These are phyloP conservation scores for Starmerella roubikii DNA, from an alignment of 805 yeast species.

Conservation along the genomic window DNA sequence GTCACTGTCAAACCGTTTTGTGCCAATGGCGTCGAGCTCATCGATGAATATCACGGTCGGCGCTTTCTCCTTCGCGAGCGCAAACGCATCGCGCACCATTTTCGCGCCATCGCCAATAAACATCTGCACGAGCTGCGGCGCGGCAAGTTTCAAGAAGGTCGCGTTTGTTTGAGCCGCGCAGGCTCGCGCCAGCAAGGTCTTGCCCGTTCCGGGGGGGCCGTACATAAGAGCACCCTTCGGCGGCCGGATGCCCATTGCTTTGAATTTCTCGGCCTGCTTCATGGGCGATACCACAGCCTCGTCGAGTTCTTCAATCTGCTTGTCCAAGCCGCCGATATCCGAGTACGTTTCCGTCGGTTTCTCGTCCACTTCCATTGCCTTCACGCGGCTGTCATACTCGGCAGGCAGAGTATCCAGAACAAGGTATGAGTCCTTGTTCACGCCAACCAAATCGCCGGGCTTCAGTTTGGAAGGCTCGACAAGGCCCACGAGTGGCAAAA, in stretches of 20 bases:
- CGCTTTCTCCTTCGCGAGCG: constrained; percentile 92
- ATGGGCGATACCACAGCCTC: constrained; percentile 97
- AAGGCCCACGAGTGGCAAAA: constrained; percentile 86
- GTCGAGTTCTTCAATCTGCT: constrained; percentile 93
- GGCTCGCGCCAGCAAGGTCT: constrained; percentile 90
- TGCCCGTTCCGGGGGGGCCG: constrained; percentile 99
- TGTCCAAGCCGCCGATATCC: constrained; percentile 96
- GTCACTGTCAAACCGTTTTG: constrained; percentile 93
- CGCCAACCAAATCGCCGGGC: constrained; percentile 98
- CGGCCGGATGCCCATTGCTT: constrained; percentile 85
- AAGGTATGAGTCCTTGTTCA: constrained; percentile 88
- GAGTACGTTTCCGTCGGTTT: constrained; percentile 95
- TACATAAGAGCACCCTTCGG: constrained; percentile 98
- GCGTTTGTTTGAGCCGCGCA: constrained; percentile 99
- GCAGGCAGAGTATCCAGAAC: constrained; percentile 90
- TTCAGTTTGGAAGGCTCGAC: constrained; percentile 84
- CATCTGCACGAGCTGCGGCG: constrained; percentile 97
- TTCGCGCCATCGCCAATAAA: constrained; percentile 98
- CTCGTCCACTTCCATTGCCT: constrained; percentile 99
- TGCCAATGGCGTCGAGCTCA: constrained; percentile 97
- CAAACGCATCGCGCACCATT: constrained; percentile 93
- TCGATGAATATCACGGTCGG: constrained; percentile 97
- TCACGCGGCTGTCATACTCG: constrained; percentile 93
- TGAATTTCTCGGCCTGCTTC: constrained; percentile 96
- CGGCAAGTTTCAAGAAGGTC: constrained; percentile 88